Evolutionary conservation across 768 basidiomycete genomes (phyloP).

Genomic region (Rhodotorula taiwanensis): DNA sequence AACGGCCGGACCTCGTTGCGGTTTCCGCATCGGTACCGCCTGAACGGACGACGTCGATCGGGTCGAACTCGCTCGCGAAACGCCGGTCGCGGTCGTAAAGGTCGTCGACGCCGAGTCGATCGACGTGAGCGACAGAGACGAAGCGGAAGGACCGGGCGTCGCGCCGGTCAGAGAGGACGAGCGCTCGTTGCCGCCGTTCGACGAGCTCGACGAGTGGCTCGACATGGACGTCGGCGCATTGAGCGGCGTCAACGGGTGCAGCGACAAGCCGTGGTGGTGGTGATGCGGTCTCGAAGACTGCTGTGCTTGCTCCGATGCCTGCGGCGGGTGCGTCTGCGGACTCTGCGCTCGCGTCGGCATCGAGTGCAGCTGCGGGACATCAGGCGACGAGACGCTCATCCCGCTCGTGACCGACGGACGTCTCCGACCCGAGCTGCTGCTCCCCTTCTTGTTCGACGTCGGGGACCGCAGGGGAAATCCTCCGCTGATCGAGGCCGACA

Average conservation of each 20-base stretch:
- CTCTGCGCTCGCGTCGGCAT: background rate
- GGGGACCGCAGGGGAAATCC: background rate
- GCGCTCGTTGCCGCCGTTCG: background rate
- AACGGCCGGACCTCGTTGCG: constrained; percentile 14
- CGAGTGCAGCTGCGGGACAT: constrained; percentile 7
- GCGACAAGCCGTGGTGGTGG: background rate
- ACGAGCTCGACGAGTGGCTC: constrained; percentile 1
- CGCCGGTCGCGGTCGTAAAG: constrained; percentile 11
- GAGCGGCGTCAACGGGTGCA: constrained; percentile 16
- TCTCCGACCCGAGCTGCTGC: background rate
- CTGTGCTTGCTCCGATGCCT: background rate
- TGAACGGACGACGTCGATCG: constrained; percentile 31
- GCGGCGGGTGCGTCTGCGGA: background rate
- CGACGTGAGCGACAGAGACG: background rate
- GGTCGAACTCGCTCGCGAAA: constrained; percentile 19
- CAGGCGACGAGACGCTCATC: constrained; percentile 1
- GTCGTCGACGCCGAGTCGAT: constrained; percentile 1
- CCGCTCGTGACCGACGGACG: background rate
- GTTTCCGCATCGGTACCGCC: constrained; percentile 34
- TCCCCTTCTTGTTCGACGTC: background rate
- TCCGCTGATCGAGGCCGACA: constrained; percentile 12
- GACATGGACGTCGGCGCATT: background rate
- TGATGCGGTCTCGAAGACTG: background rate
- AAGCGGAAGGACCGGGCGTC: background rate
- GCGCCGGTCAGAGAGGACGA: background rate